A percentile compares a stretch with the other conserved stretches of the same genome.
Conservation (phyloP, 208 protist species). For the Phytomonas sp. region DNA sequence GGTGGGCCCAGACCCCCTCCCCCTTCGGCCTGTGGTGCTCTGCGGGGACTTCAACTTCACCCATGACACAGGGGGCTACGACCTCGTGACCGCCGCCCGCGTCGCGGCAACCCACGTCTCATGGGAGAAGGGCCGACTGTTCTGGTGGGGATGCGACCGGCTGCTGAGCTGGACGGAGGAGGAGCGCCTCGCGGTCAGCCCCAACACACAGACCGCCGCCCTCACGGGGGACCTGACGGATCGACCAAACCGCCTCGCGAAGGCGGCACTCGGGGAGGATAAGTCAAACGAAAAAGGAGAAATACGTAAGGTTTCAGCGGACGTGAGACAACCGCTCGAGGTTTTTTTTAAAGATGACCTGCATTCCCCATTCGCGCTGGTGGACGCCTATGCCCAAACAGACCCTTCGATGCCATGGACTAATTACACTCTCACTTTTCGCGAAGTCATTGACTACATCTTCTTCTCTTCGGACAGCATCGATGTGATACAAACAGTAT, state of each 20-base stretch:
- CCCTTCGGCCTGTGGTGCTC: slow-evolving; percentile 35
- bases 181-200: slow-evolving; percentile 22
- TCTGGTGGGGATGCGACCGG: slow-evolving; percentile 77
- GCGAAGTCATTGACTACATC: slow-evolving; percentile 88
- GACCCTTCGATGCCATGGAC: slow-evolving; percentile 68
- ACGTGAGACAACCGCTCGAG: slow-evolving; percentile 2
- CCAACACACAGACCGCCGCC: slow-evolving; percentile 2
- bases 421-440: slow-evolving; percentile 85
- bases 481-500: slow-evolving; percentile 57
- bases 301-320: not conserved
- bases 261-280: not conserved
- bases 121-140: slow-evolving; percentile 81
- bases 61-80: slow-evolving; percentile 68
- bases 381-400: slow-evolving; percentile 53
- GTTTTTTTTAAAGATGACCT: slow-evolving; percentile 34
- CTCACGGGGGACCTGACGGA: not conserved
- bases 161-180: slow-evolving; percentile 52
- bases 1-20: not conserved
- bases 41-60: slow-evolving; percentile 89
- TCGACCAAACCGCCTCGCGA: not conserved
- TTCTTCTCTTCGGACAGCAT: slow-evolving; percentile 53
- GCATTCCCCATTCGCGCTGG: slow-evolving; percentile 29
- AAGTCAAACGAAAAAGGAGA: not conserved
- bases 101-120: slow-evolving; percentile 54
- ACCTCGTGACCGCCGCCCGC: slow-evolving; percentile 65